Base-by-base conservation (phyloP, 768 basidiomycete genomes). In the Saitozyma sp. region DNA sequence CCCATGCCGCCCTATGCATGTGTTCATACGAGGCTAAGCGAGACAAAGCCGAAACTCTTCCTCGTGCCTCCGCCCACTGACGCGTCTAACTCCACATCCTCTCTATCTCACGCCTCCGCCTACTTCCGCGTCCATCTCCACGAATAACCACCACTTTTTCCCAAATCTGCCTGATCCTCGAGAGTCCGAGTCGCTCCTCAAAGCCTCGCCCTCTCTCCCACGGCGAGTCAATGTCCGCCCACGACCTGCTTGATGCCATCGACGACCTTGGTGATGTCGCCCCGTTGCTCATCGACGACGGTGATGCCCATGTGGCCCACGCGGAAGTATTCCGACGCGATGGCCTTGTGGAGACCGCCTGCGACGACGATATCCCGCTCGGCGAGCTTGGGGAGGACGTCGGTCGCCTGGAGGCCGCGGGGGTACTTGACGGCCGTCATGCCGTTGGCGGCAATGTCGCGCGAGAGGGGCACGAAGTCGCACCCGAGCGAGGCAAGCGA, bases 261-360 rank as follows among this genome's bases (percentile, higher is more conserved):
- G 50, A 91, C 82, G 59, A 96, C 81, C 73, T 80, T 86, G 68
- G 91, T 87, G 11, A 95, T 76, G 75, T 97, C 93, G 0, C 85
- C 88, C 57, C 92, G 83, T 60, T 83, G 69, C 20, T 81, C 56
- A 62, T 92, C 86, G 8, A 89, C 87, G 19, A 85, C 93, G n/a
- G 88, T 87, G 59, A 88, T 77, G 55, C 94, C 94, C 92, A 97
- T 95, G 78, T 96, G 94, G 40, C 92, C 93, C 58, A 96, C 87
- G 55, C 93, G 88, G 88, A 95, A 92, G 80, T 95, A 95, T 73
- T 87, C 88, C 74, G 89, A 89, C 83, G 91, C 92, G 79, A 91
- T 87, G 43, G 83, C 85, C 61, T 86, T 85, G 79, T 95, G 90
- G 65, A 99, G 79, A 9, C 96, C 95, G 43, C 88, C 93, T 45